A percentile compares a stretch with the other conserved stretches of the same genome.
Conservation (phyloP, 805 yeast species). For the Hanseniaspora clermontiae region DNA sequence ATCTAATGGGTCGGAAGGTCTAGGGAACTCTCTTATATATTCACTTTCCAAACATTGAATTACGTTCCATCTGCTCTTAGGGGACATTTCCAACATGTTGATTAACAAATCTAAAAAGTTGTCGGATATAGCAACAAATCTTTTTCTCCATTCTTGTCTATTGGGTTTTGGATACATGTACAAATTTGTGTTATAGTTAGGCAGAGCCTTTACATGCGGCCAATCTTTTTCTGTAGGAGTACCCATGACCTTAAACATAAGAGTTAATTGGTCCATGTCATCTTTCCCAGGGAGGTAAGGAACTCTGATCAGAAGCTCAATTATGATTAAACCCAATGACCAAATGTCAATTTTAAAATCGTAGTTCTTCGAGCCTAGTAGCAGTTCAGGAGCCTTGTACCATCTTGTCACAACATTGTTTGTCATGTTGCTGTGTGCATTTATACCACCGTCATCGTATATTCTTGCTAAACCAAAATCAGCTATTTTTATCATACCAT, state of each 20-base stretch:
- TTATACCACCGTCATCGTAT: conserved; percentile 32
- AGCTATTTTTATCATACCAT: conserved; percentile 81
- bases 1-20: conserved; percentile 50
- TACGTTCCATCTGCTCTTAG: conserved; percentile 56
- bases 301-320: conserved; percentile 86
- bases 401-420: conserved; percentile 94
- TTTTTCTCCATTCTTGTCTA: conserved; percentile 59
- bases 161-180: conserved; percentile 75
- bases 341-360: conserved; percentile 84
- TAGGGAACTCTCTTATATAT: conserved; percentile 62
- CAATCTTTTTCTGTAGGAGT: conserved; percentile 86
- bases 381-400: conserved; percentile 92
- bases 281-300: conserved; percentile 91
- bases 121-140: conserved; percentile 87
- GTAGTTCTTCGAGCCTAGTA: conserved; percentile 80
- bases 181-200: conserved; percentile 53
- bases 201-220: conserved; percentile 78
- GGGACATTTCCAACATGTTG: conserved; percentile 64
- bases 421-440: conserved; percentile 38
- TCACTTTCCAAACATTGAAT: conserved; percentile 49
- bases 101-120: conserved; percentile 64
- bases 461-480: conserved; percentile 95
- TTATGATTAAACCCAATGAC: conserved; percentile 95
- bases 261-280: conserved; percentile 78
- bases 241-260: conserved; percentile 91